Percentiles rank a stretch among this genome's conserved stretches.
phyloP scores from a whole-genome alignment of 768 basidiomycete species.

The Podaxis sp. region DNA sequence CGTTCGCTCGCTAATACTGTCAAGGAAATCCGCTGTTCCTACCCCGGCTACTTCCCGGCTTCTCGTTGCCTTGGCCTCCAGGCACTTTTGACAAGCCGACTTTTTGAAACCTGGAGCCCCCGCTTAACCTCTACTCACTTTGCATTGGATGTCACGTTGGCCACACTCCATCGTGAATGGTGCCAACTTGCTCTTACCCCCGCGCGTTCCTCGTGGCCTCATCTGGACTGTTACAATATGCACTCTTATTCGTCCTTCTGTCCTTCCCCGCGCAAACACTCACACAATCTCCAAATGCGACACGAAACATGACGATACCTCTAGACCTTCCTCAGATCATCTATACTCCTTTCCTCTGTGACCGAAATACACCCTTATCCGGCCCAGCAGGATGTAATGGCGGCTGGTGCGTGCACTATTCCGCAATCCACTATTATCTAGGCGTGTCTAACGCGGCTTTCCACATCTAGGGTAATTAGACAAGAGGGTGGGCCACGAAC shows the following conservation, averaged over 20 bases:
- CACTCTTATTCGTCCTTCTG: not conserved
- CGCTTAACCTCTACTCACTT: not conserved
- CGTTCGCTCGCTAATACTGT: not conserved
- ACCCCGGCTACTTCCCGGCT: not conserved
- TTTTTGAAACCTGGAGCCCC: not conserved
- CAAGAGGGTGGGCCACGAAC: slow-evolving; percentile 20
- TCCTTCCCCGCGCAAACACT: not conserved
- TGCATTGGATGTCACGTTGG: slow-evolving; percentile 2
- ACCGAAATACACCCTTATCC: slow-evolving; percentile 21
- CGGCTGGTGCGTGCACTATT: slow-evolving; percentile 37
- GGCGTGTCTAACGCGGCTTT: not conserved
- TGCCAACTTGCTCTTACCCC: not conserved
- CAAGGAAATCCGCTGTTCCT: not conserved
- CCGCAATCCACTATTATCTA: not conserved
- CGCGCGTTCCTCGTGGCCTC: not conserved
- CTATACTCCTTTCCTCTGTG: slow-evolving; percentile 49
- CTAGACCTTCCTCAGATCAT: slow-evolving; percentile 37
- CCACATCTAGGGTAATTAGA: slow-evolving; percentile 26
- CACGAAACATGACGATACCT: slow-evolving; percentile 35
- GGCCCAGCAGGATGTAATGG: slow-evolving; percentile 34
- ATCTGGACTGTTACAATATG: not conserved
- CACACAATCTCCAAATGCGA: not conserved
- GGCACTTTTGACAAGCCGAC: not conserved
- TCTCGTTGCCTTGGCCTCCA: not conserved
- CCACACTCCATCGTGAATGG: slow-evolving; percentile 8